Evolutionary conservation across 1,284 basidiomycete genomes (phyloP), one percentile per base, ranked within the genome.

Genomic region (Cryptococcus wingfieldii): DNA sequence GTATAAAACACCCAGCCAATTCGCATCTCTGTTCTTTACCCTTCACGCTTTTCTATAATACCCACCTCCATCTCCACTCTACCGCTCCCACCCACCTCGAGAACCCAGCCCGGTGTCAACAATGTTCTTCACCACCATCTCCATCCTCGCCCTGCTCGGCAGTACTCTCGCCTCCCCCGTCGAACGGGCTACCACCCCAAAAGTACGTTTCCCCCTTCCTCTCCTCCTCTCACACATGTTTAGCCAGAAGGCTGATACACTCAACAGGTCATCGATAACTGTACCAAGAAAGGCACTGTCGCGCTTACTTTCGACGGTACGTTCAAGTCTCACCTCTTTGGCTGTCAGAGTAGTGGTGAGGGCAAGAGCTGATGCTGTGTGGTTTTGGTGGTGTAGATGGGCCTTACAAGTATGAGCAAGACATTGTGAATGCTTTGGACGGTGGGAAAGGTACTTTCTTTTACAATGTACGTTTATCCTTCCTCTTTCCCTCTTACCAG

Each of bases 401-500:
- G 16, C 80, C 80, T 5, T 80, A 75, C 63, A 56, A 71, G 67
- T 81, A 65, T 47, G 79, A 79, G 47, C 7, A 69, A 13, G 76
- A 81, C 51, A 72, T 82, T 48, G 75, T 72, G 53, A 74, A 78
- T 25, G 63, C 70, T 8, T 65, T 83, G 34, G 67, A 71, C 18
- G 76, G 75, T 14, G 79, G 74, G n/a, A 80, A 78, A 50, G 82
- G 78, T 5, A 84, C 83, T 1, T 84, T 83, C 71, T 84, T 84
- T 81, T 65, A 83, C 71, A 83, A 69, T 64, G 79, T 78, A 13
- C 59, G 67, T 56, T 27, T 31, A 27, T 10, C 39, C 14, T 4
- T 23, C 2, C 38, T 5, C 18, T 25, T 38, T 3, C 14, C 3
- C n/a, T 27, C 31, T 23, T 23, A 1, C 23, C 13, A 25, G 34